Base-by-base conservation (phyloP, 2,329 filamentous ascomycete species). In the Fonsecaea pedrosoi region DNA sequence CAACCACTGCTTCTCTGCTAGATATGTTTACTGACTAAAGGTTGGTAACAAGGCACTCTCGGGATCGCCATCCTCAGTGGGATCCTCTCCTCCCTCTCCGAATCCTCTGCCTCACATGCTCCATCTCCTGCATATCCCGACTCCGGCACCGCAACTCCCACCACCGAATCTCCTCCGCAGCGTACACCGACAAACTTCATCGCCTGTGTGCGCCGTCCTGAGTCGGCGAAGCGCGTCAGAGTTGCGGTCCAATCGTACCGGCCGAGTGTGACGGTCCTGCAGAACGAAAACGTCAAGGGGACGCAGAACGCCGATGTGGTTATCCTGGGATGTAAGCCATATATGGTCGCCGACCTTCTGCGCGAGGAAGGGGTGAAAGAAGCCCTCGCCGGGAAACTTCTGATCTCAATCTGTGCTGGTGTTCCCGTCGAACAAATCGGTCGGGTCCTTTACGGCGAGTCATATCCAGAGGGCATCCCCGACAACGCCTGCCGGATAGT, bases 21-120 rank as follows among this genome's bases (percentile, higher is more conserved):
- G 35, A 55, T 10, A 5, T n/a, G 4, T 34, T 18, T 30, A 54
- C 34, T 66, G 21, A 53, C 50, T 50, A 18, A 32, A 15, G 5
- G 1, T 25, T 42, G 10, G 38, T 4, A 35, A 67, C 2, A 57
- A 93, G 90, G 92, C 71, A 94, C 89, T 61, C 91, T 96, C 87
- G 92, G 92, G 66, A 91, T 92, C 68, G 92, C 92, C 65, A 94
- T 96, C 72, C 86, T 96, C 65, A 89, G 86, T 62, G 92, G 92
- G 70, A 90, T 97, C 75, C 86, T 96, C 72, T 83, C 87, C 67
- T 91, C 90, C 10, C 84, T 95, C 54, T 84, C 82, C 70, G 75
- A 69, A 72, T 74, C 69, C 66, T 38, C 59, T 30, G 30, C 53
- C 12, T 69, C 74, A 69, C 60, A 74, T 21, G 69, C 76, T 25